Conservation (phyloP, 1,284 basidiomycete species). For the Boletus semigastroideus region DNA sequence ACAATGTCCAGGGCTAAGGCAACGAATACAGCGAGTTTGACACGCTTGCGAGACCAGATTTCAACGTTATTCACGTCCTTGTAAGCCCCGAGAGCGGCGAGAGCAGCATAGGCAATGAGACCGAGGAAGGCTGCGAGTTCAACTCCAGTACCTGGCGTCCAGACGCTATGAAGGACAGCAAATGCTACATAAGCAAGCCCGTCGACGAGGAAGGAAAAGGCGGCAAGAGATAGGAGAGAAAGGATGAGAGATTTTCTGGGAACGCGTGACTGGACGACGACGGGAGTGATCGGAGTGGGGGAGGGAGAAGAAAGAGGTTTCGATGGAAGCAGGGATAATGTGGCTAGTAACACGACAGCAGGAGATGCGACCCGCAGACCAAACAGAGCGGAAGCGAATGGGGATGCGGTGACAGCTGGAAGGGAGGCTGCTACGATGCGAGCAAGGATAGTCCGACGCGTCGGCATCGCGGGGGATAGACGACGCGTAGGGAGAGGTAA, state of each 20-base stretch:
- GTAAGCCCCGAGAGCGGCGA: slow-evolving; percentile 72
- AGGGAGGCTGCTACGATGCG: slow-evolving; percentile 25
- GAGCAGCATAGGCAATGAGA: slow-evolving; percentile 62
- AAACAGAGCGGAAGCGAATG: slow-evolving; percentile 45
- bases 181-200: slow-evolving; percentile 66
- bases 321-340: slow-evolving; percentile 57
- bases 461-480: slow-evolving; percentile 19
- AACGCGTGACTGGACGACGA: slow-evolving; percentile 66
- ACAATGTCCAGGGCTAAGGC: slow-evolving; percentile 60
- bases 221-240: slow-evolving; percentile 63
- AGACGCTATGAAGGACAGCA: slow-evolving; percentile 61
- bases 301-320: slow-evolving; percentile 46
- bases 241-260: slow-evolving; percentile 76
- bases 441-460: slow-evolving; percentile 26
- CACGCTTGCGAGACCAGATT: slow-evolving; percentile 64
- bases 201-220: slow-evolving; percentile 86
- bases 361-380: slow-evolving; percentile 64
- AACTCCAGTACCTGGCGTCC: slow-evolving; percentile 64
- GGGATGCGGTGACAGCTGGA: slow-evolving; percentile 28
- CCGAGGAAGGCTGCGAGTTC: slow-evolving; percentile 68
- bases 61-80: slow-evolving; percentile 70
- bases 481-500: not conserved
- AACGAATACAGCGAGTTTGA: slow-evolving; percentile 52
- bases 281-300: slow-evolving; percentile 68
- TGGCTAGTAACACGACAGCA: slow-evolving; percentile 55